phyloP scores from a whole-genome alignment of 768 basidiomycete genomes.

The Crucibulum laeve region DNA sequence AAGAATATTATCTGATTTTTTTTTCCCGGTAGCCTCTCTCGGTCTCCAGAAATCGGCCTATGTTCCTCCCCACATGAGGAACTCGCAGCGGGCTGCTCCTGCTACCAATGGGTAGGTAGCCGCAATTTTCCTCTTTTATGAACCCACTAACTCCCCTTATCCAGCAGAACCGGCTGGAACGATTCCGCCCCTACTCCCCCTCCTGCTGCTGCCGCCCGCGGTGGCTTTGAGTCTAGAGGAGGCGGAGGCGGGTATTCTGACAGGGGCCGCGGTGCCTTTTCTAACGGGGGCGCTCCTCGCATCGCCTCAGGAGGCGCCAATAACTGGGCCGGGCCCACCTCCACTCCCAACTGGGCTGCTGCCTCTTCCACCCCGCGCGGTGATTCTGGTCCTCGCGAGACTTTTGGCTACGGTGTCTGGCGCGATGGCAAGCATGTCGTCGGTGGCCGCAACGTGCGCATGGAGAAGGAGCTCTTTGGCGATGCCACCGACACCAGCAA shows the following conservation, averaged over 20 bases:
- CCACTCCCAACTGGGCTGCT: slow-evolving; percentile 39
- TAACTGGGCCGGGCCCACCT: slow-evolving; percentile 35
- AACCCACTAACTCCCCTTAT: slow-evolving; percentile 10
- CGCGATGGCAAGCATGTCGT: slow-evolving; percentile 83
- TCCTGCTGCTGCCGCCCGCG: slow-evolving; percentile 37
- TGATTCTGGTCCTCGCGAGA: slow-evolving; percentile 44
- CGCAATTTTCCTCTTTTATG: slow-evolving; percentile 7
- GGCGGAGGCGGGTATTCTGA: slow-evolving; percentile 28
- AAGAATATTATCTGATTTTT: slow-evolving; percentile 6
- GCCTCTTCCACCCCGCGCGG: slow-evolving; percentile 21
- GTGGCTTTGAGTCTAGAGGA: slow-evolving; percentile 36
- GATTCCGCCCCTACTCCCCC: slow-evolving; percentile 67
- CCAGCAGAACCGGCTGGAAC: slow-evolving; percentile 63
- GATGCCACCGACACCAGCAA: slow-evolving; percentile 81
- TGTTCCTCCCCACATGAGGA: slow-evolving; percentile 87
- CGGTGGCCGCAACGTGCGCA: slow-evolving; percentile 79
- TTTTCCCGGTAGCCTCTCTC: slow-evolving; percentile 54
- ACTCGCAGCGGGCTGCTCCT: slow-evolving; percentile 80
- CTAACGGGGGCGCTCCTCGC: slow-evolving; percentile 32
- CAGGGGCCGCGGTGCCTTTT: slow-evolving; percentile 35
- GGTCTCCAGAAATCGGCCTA: slow-evolving; percentile 78
- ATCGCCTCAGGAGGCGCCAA: slow-evolving; percentile 26
- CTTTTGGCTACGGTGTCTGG: slow-evolving; percentile 74
- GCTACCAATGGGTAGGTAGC: slow-evolving; percentile 54
- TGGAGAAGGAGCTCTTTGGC: slow-evolving; percentile 96